phyloP scores from a whole-genome alignment of 1,139 yeast genomes.

The Kurtzmaniella natalensis region DNA sequence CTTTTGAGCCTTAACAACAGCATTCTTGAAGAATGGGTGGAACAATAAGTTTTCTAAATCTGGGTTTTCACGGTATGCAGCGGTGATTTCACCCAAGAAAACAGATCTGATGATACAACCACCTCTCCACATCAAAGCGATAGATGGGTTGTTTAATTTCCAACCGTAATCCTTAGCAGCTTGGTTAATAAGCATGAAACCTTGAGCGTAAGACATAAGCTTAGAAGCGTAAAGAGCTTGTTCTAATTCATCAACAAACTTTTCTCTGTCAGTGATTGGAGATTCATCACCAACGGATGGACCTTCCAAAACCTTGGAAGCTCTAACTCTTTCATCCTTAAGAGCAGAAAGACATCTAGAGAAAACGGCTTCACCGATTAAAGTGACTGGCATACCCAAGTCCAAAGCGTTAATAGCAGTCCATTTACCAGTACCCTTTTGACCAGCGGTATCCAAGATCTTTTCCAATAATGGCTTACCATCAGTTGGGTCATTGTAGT shows the following conservation, averaged over 20 bases:
- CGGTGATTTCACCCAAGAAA: constrained; percentile 93
- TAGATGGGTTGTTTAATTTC: constrained; percentile 97
- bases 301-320: constrained; percentile 74
- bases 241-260: constrained; percentile 89
- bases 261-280: constrained; percentile 66
- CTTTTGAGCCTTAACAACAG: constrained; percentile 87
- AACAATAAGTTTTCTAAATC: constrained; percentile 91
- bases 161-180: constrained; percentile 97
- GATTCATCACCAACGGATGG: constrained; percentile 57
- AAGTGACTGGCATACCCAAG: constrained; percentile 96
- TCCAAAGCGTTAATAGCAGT: constrained; percentile 97
- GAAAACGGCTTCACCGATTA: constrained; percentile 98
- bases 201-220: constrained; percentile 98
- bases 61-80: constrained; percentile 93
- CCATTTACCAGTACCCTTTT: constrained; percentile 99
- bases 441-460: constrained; percentile 96
- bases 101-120: constrained; percentile 99
- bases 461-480: constrained; percentile 93
- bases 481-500: constrained; percentile 79
- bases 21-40: constrained; percentile 90
- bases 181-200: constrained; percentile 98
- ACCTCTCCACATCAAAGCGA: constrained; percentile 99
- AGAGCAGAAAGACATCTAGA: constrained; percentile 93
- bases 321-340: constrained; percentile 85
- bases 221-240: constrained; percentile 98